Conservation (phyloP, 139 green algal species). For the Deuterostichococcus epilithicus region DNA sequence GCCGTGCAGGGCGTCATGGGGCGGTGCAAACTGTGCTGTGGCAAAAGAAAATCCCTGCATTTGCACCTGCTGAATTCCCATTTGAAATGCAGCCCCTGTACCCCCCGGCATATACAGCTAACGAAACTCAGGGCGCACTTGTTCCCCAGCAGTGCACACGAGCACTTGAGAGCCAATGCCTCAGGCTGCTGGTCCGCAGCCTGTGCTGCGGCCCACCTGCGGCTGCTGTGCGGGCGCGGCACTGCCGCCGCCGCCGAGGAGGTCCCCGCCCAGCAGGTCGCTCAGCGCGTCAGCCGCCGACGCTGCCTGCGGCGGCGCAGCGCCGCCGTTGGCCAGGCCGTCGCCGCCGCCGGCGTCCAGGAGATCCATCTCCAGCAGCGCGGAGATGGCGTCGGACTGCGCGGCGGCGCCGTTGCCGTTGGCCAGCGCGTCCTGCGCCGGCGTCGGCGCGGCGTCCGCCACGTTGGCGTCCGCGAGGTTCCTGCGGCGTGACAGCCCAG, state of each 20-base stretch:
- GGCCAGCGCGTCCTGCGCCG: constrained; percentile 23
- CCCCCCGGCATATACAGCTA: no score
- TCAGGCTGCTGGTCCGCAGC: no score
- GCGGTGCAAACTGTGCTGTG: no score
- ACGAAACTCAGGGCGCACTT: no score
- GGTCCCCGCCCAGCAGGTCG: constrained; percentile 39
- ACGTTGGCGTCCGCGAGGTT: neutral
- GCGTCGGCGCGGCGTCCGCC: constrained; percentile 22
- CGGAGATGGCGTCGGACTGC: constrained; percentile 15
- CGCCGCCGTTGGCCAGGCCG: constrained; percentile 2
- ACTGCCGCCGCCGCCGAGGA: neutral
- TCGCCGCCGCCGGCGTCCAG: neutral
- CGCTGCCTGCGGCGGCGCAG: neutral
- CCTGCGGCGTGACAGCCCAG: no score
- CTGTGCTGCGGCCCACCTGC: no score
- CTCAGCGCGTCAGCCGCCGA: constrained; percentile 15
- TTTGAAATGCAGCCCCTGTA: no score
- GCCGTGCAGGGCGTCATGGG: neutral
- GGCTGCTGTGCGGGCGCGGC: neutral
- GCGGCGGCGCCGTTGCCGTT: constrained; percentile 1
- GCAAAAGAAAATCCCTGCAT: no score
- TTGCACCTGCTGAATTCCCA: no score
- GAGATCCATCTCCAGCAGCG: constrained; percentile 53
- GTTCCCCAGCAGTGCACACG: no score
- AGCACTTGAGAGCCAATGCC: no score